A percentile compares a stretch with the other conserved stretches of the same genome.
Conservation (phyloP, 129 eudicot species). For the Centella asiatica region DNA sequence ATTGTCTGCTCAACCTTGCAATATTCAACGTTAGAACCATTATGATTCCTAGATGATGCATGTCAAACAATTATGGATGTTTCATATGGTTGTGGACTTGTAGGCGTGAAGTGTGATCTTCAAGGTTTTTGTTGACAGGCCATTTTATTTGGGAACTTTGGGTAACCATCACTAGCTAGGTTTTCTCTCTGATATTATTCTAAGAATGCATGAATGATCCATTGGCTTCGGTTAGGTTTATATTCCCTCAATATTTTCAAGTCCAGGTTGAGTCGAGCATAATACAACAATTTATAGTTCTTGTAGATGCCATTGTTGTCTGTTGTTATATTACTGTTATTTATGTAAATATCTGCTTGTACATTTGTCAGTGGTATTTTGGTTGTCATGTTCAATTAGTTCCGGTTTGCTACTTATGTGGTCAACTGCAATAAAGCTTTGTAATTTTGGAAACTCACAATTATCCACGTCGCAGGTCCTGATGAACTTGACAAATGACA, state of each 20-base stretch:
- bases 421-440: neutral
- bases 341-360: neutral
- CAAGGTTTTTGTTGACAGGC: too few species aligned
- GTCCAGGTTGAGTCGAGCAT: too few species aligned
- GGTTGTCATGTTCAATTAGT: neutral
- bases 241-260: too few species aligned
- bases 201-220: too few species aligned
- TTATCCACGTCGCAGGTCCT: slow-evolving; percentile 50
- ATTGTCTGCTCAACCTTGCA: neutral
- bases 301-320: too few species aligned
- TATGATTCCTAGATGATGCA: neutral
- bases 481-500: slow-evolving; percentile 90
- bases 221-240: too few species aligned
- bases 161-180: too few species aligned
- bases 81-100: neutral
- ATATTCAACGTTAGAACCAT: neutral
- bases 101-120: too few species aligned
- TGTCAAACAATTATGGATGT: neutral
- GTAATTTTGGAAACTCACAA: neutral
- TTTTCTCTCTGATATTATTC: too few species aligned
- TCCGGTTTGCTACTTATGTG: neutral
- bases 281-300: too few species aligned
- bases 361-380: neutral
- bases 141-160: too few species aligned
- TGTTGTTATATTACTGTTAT: too few species aligned